Conservation (phyloP, 1,284 basidiomycete species). For the Agaricales sp. region DNA sequence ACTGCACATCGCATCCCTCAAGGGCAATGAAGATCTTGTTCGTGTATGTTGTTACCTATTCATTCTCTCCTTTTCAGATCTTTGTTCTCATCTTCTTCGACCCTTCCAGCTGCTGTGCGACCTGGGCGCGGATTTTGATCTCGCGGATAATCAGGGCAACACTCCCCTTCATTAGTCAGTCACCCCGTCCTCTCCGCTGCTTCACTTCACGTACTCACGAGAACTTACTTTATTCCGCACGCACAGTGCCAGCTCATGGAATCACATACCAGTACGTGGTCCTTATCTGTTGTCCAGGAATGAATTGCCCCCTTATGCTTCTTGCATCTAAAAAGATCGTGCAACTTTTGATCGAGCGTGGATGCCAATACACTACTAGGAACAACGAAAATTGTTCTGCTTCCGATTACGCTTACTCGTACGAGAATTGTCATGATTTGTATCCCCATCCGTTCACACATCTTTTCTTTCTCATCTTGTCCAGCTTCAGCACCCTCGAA, state of each 20-base stretch:
- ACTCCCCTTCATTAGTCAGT: conserved; percentile 87
- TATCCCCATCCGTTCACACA: conserved; percentile 7
- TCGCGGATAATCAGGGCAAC: conserved; percentile 86
- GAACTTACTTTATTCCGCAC: conserved; percentile 3
- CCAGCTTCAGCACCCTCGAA: conserved; percentile 57
- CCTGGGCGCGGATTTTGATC: conserved; percentile 77
- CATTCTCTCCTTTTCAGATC: conserved; percentile 5
- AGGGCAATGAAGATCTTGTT: conserved; percentile 84
- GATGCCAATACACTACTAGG: conserved; percentile 70
- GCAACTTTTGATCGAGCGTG: conserved; percentile 80
- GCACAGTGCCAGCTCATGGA: conserved; percentile 79
- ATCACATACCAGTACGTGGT: conserved; percentile 61
- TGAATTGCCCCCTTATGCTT: conserved; percentile 8
- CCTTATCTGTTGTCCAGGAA: conserved; percentile 4
- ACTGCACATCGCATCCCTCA: conserved; percentile 79
- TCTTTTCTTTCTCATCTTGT: conserved; percentile 7
- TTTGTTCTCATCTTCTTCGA: conserved; percentile 12
- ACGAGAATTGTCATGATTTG: too few species aligned
- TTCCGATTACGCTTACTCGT: conserved; percentile 89
- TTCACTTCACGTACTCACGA: too few species aligned
- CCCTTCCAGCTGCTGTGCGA: conserved; percentile 72
- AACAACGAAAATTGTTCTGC: conserved; percentile 91
- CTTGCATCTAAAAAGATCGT: conserved; percentile 44
- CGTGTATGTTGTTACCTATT: conserved; percentile 47
- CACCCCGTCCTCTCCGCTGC: conserved; percentile 2